Base-by-base conservation (phyloP, 1,139 yeast species). In the Taphrina confusa region DNA sequence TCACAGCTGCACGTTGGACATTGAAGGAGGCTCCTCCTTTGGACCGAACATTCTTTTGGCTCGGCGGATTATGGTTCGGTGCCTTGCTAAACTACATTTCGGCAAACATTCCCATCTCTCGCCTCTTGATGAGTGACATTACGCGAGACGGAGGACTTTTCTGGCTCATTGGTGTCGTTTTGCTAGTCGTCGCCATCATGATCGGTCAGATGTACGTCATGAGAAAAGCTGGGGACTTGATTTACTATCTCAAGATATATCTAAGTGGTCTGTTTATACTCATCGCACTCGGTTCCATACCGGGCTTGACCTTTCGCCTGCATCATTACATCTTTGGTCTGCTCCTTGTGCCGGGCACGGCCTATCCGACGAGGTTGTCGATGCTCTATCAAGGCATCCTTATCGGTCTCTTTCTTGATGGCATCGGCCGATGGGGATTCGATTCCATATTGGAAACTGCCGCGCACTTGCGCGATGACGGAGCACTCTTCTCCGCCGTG, bases 361-460 rank as follows among this genome's bases (percentile, higher is more conserved):
- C 72, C 1, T 70, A 75, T 60, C 68, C 70, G 55, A 82, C 89
- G 11, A 86, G 96, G 0, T 77, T 85, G 63, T 90, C 95, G 0
- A 69, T 81, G 47, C 75, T 85, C 57, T 85, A 89, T 69, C 96
- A 90, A 70, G 97, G 97, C 1, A 79, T 92, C 1, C 74, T 92
- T 25, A 71, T 88, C 0, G 98, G 97, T 0, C 75, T 91, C 37
- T 80, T 87, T 61, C 77, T 90, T 6, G 85, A 92, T 22, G 98
- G 98, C 0, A 82, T 89, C 1, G 83, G 95, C 0, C 77, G 95
- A 62, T 91, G 98, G 98, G 97, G 94, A 58, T 83, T 86, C 68
- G 97, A 95, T 1, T 84, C 96, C 22, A 83, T 91, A 62, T 82
- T 87, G 1, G 96, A 91, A 69, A 89, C 97, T 0, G 80, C 80